These are phyloP conservation scores for Allium fistulosum DNA, from an alignment of 106 monocot genomes.

Conservation along the genomic window DNA sequence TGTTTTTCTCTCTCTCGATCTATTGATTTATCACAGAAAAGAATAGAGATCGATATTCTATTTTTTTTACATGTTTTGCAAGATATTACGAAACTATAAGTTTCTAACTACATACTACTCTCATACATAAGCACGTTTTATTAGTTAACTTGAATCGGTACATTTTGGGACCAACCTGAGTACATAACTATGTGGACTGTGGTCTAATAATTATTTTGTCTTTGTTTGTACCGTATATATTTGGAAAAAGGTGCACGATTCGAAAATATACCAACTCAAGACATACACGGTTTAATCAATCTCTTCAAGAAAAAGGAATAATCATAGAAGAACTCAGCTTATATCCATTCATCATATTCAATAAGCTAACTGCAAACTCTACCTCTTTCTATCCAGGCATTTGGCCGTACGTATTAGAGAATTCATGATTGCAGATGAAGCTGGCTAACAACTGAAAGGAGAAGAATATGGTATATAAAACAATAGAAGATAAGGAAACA, in stretches of 20 bases:
- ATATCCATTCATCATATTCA: background rate
- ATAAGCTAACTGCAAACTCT: background rate
- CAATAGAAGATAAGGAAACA: background rate
- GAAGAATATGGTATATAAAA: background rate
- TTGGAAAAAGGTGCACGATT: background rate
- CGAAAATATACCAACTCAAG: background rate
- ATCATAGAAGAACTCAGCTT: background rate
- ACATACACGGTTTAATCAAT: background rate
- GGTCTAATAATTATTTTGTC: too few species aligned
- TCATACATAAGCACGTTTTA: too few species aligned
- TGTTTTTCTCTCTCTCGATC: too few species aligned
- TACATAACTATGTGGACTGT: too few species aligned
- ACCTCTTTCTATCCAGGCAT: background rate
- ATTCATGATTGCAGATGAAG: slow-evolving; percentile 6
- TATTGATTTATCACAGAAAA: too few species aligned
- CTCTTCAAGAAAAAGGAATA: background rate
- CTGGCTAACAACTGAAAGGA: slow-evolving; percentile 1
- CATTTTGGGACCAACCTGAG: too few species aligned
- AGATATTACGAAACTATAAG: too few species aligned
- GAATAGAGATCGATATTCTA: too few species aligned
- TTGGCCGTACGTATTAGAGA: background rate
- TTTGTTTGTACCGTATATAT: too few species aligned
- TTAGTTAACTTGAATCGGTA: too few species aligned
- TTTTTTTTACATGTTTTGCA: too few species aligned
- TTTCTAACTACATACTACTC: too few species aligned